Evolutionary conservation across 805 yeast genomes (phyloP), one percentile per base, ranked within the genome.

Genomic region (Candida koratica): DNA sequence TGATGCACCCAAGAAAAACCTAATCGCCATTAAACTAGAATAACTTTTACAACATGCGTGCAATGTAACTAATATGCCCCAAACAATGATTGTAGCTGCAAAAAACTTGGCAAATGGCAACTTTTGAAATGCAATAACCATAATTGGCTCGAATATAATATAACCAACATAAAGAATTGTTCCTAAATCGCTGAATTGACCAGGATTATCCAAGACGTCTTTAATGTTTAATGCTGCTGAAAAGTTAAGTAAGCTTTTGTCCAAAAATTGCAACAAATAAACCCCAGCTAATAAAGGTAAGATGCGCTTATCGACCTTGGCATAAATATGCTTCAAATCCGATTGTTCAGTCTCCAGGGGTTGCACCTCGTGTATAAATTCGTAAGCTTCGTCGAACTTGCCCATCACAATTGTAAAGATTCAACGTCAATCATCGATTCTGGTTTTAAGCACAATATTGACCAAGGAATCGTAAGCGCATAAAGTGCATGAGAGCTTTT

Each of bases 191-290:
- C 77, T 69, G 47, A 69, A 76, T 34, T 77, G 72, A 38, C 56
- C 51, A 23, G 43, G 44, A 26, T 73, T 63, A 5, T 69, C 57
- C 42, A 75, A 58, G 46, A 74, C 64, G 2, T 61, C 51, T 47
- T 69, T 73, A 45, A 78, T 74, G 1, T 83, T 83, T 81, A 79
- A 73, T 1, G 78, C 77, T 11, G 79, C 79, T 2, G 84, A 79
- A 48, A 77, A 75, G 43, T 77, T 77, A 25, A 74, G 54, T 34
- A 78, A 54, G n/a, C 75, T 65, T 47, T 79, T 79, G 45, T 79
- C 84, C 38, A 77, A 56, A 45, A 74, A 75, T 58, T 77, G 81
- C 12, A 77, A 54, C 38, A 77, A 69, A 45, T 78, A 78, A 10
- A 75, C 67, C 24, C 67, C 58, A 44, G 81, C 73, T 45, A 78